Evolutionary conservation across 179 eudicot species (phyloP).

Genomic region (Corrigiola litoralis): DNA sequence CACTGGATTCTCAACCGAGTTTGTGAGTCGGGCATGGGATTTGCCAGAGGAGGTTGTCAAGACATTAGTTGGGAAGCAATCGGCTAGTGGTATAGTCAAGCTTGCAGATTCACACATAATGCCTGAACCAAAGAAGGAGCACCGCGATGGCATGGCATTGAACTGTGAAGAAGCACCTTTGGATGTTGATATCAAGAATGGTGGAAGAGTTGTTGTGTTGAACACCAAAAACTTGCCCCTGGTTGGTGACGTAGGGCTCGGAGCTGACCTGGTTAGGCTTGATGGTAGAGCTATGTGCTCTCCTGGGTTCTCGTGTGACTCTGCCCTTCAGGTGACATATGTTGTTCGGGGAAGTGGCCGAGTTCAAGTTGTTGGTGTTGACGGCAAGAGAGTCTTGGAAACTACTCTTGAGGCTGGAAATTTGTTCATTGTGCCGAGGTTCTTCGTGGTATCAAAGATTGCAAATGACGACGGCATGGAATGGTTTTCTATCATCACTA

Average conservation of each 20-base stretch:
- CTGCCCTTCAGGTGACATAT: slow-evolving; percentile 75
- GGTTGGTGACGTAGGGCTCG: slow-evolving; percentile 80
- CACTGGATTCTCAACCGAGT: slow-evolving; percentile 75
- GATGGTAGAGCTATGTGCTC: slow-evolving; percentile 71
- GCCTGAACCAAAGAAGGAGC: slow-evolving; percentile 62
- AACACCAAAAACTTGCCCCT: slow-evolving; percentile 80
- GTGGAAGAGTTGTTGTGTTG: slow-evolving; percentile 67
- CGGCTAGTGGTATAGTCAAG: slow-evolving; percentile 53
- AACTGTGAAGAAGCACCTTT: slow-evolving; percentile 77
- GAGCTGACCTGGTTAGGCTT: slow-evolving; percentile 70
- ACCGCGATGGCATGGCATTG: slow-evolving; percentile 59
- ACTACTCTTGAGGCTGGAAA: slow-evolving; percentile 54
- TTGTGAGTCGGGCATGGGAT: slow-evolving; percentile 82
- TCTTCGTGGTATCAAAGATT: slow-evolving; percentile 78
- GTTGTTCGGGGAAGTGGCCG: slow-evolving; percentile 74
- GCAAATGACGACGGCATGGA: slow-evolving; percentile 64
- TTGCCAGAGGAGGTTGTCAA: slow-evolving; percentile 48
- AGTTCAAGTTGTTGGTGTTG: slow-evolving; percentile 80
- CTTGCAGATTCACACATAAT: slow-evolving; percentile 39
- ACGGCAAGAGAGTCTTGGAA: slow-evolving; percentile 69
- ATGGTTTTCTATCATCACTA: slow-evolving; percentile 83
- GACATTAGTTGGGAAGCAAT: slow-evolving; percentile 49
- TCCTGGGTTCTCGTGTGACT: slow-evolving; percentile 86
- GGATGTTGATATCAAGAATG: slow-evolving; percentile 67
- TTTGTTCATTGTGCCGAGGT: slow-evolving; percentile 76